A percentile compares a stretch with the other conserved stretches of the same genome.
Evolutionary conservation across 495 filamentous ascomycete species (phyloP).

Genomic region (Daldinia loculata): DNA sequence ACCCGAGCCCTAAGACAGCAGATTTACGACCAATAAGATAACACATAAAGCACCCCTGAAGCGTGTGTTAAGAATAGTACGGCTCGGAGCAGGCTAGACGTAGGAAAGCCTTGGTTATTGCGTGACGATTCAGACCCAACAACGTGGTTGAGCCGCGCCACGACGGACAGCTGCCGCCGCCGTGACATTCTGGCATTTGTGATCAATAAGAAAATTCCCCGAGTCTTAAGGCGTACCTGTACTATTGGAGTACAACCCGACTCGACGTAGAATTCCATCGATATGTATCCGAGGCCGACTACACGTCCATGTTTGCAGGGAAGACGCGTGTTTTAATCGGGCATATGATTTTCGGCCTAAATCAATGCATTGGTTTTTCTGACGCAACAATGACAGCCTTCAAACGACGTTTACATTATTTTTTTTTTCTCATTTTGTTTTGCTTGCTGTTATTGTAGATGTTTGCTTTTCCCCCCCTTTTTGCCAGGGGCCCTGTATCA

Average conservation of each 20-base stretch:
- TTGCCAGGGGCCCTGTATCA: constrained; percentile 20
- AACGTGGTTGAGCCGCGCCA: constrained; percentile 44
- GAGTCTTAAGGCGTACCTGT: constrained; percentile 38
- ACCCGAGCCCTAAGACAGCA: constrained; percentile 25
- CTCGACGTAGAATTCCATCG: constrained; percentile 24
- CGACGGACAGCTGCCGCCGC: constrained; percentile 37
- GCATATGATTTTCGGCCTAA: constrained; percentile 30
- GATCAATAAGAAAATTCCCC: constrained; percentile 38
- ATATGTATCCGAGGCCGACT: constrained; percentile 31
- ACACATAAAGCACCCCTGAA: constrained; percentile 3
- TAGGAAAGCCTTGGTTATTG: constrained; percentile 23
- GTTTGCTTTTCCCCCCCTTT: constrained; percentile 29
- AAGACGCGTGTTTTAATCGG: constrained; percentile 23
- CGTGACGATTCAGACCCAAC: constrained; percentile 44
- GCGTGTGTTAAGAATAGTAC: constrained; percentile 11
- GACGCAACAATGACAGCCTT: constrained; percentile 32
- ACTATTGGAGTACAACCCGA: constrained; percentile 34
- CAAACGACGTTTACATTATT: constrained; percentile 30
- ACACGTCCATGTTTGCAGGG: constrained; percentile 19
- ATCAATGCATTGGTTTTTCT: constrained; percentile 23
- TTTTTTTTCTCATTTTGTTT: background rate
- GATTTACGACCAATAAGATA: constrained; percentile 14
- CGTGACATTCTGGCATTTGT: constrained; percentile 31
- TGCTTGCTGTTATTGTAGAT: constrained; percentile 9
- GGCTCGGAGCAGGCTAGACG: constrained; percentile 18